phyloP scores from a whole-genome alignment of 345 rosid species.

The Rhodomyrtus tomentosa region DNA sequence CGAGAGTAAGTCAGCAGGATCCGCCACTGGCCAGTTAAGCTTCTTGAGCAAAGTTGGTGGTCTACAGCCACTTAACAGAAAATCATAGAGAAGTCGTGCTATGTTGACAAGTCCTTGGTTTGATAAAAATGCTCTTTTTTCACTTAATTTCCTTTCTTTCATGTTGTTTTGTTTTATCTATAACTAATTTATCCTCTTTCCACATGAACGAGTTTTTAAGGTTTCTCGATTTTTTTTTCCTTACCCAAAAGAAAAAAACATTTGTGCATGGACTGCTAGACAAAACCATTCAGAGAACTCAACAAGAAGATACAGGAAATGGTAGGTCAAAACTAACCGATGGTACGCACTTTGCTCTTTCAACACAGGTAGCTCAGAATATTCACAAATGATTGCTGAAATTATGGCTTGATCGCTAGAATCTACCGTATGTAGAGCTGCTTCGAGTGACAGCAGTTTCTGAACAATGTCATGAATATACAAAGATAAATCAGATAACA shows the following conservation, averaged over 20 bases:
- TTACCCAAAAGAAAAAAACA: no score
- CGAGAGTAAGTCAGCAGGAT: neutral
- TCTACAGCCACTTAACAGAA: neutral
- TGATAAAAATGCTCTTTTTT: neutral
- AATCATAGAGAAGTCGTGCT: neutral
- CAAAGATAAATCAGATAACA: neutral
- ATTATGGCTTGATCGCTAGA: slow-evolving; percentile 35
- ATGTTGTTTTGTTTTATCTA: neutral
- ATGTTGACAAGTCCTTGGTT: neutral
- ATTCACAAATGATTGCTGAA: slow-evolving; percentile 45
- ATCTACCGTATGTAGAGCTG: slow-evolving; percentile 32
- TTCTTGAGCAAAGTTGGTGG: neutral
- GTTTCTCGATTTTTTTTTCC: neutral
- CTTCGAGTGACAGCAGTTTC: slow-evolving; percentile 56
- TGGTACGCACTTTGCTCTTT: slow-evolving; percentile 53
- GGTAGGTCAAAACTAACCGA: slow-evolving; percentile 25
- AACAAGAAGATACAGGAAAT: neutral
- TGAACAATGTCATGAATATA: slow-evolving; percentile 6
- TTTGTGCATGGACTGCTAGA: neutral
- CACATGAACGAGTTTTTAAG: neutral
- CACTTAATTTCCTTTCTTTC: neutral
- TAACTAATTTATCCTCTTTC: neutral
- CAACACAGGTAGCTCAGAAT: slow-evolving; percentile 46
- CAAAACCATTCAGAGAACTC: neutral
- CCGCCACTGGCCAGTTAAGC: neutral